Evolutionary conservation across 768 basidiomycete species (phyloP).

Genomic region (Boletus rubroflammeus): DNA sequence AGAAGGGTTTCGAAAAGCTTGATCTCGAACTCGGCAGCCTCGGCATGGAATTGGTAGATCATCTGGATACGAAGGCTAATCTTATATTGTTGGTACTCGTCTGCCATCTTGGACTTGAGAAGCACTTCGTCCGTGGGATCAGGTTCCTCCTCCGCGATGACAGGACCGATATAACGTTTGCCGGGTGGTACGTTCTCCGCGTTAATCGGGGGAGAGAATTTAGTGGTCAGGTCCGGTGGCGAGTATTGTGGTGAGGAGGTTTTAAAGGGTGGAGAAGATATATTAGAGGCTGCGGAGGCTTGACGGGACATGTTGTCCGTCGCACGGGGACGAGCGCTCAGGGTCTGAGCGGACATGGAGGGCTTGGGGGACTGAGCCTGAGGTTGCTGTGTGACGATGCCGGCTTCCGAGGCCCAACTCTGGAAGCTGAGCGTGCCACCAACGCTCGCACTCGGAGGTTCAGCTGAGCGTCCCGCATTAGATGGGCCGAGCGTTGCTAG

Average conservation of each 20-base stretch:
- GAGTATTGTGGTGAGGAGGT: constrained; percentile 26
- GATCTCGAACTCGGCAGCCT: constrained; percentile 30
- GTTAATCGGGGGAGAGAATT: constrained; percentile 24
- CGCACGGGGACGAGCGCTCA: constrained; percentile 23
- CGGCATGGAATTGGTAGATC: constrained; percentile 32
- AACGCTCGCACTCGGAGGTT: constrained; percentile 10
- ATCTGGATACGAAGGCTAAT: constrained; percentile 32
- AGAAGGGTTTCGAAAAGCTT: constrained; percentile 28
- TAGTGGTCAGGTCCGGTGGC: constrained; percentile 21
- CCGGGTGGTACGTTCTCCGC: constrained; percentile 22
- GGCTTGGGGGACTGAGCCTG: constrained; percentile 11
- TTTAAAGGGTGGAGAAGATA: constrained; percentile 21
- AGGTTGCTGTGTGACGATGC: constrained; percentile 20
- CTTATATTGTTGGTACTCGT: constrained; percentile 31
- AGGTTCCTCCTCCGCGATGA: constrained; percentile 26
- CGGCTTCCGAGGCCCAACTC: constrained; percentile 31
- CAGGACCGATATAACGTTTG: constrained; percentile 33
- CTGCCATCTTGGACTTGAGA: constrained; percentile 33
- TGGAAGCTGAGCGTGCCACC: constrained; percentile 25
- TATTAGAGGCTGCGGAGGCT: constrained; percentile 23
- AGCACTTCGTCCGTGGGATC: constrained; percentile 28
- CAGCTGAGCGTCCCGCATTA: constrained; percentile 19
- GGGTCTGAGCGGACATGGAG: constrained; percentile 8
- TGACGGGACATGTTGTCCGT: constrained; percentile 31
- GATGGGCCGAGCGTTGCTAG: constrained; percentile 28